Conservation (phyloP, 495 filamentous ascomycete species). For the Apodospora peruviana region DNA sequence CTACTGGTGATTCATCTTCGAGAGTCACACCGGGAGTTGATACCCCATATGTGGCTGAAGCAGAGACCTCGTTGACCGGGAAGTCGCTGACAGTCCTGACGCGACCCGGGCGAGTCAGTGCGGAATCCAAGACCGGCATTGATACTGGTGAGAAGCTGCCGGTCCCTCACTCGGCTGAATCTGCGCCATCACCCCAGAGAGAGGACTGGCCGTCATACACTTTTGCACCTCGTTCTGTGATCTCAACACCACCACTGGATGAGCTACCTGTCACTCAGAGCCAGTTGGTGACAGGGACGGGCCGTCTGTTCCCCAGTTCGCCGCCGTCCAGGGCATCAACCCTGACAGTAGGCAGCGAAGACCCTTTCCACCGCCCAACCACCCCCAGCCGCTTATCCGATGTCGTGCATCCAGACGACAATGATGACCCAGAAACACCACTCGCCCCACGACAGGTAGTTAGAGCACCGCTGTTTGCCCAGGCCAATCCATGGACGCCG, state of each 20-base stretch:
- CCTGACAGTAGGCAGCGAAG: constrained; percentile 12
- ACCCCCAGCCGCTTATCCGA: neutral
- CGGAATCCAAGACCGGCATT: too few relatives aligned
- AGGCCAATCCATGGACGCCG: constrained; percentile 10
- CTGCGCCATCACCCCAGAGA: neutral
- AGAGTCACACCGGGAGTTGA: neutral
- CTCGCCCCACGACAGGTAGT: neutral
- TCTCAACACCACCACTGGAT: constrained; percentile 16
- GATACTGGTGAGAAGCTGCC: too few relatives aligned
- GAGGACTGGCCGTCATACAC: neutral
- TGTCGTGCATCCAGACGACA: neutral
- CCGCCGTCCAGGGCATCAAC: constrained; percentile 8
- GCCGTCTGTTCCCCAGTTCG: constrained; percentile 7
- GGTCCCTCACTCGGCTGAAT: neutral
- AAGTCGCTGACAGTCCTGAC: neutral
- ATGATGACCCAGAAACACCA: neutral
- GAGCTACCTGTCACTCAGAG: neutral
- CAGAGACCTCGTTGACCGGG: neutral
- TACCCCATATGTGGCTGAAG: neutral
- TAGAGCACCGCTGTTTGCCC: neutral
- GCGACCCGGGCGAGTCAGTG: too few relatives aligned
- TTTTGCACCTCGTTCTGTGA: neutral
- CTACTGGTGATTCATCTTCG: neutral
- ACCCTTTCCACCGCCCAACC: too few relatives aligned
- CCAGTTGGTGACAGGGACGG: constrained; percentile 14